Conservation (phyloP, 495 filamentous ascomycete species). For the Neurospora sp. region DNA sequence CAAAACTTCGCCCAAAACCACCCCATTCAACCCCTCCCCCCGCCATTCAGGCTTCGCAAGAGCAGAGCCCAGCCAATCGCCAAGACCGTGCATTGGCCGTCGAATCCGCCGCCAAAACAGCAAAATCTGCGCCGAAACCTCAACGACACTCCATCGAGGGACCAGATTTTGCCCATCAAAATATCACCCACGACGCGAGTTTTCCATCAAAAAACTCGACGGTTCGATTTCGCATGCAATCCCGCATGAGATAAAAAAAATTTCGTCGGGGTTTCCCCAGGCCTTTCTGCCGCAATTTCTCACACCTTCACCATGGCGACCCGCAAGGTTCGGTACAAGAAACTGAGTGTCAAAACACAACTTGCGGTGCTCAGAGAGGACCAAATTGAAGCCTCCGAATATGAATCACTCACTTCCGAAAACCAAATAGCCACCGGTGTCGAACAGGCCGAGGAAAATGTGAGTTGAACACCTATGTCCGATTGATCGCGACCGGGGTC, state of each 20-base stretch:
- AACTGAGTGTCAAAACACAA: constrained; percentile 77
- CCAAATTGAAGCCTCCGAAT: constrained; percentile 71
- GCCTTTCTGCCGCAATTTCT: constrained; percentile 27
- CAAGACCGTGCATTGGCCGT: constrained; percentile 7
- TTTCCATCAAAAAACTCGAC: constrained; percentile 47
- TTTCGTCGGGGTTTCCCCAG: constrained; percentile 40
- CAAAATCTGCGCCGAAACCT: constrained; percentile 40
- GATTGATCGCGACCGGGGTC: constrained; percentile 27
- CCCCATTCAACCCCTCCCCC: not conserved
- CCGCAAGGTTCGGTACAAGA: constrained; percentile 77
- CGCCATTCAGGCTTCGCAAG: not conserved
- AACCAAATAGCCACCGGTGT: constrained; percentile 87
- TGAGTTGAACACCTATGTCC: constrained; percentile 50
- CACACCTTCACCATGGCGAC: constrained; percentile 48
- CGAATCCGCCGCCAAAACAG: constrained; percentile 22
- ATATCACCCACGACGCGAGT: constrained; percentile 40
- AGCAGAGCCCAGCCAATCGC: constrained; percentile 18
- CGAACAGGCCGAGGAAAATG: constrained; percentile 92
- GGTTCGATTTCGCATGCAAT: constrained; percentile 44
- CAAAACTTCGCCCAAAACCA: not conserved
- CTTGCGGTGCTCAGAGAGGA: constrained; percentile 80
- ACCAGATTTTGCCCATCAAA: constrained; percentile 46
- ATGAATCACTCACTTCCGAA: constrained; percentile 43
- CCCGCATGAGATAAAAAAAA: constrained; percentile 35
- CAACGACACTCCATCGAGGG: constrained; percentile 60